Conservation (phyloP, 371 early-diverging fungal genomes). For the Coemansia sp. region DNA sequence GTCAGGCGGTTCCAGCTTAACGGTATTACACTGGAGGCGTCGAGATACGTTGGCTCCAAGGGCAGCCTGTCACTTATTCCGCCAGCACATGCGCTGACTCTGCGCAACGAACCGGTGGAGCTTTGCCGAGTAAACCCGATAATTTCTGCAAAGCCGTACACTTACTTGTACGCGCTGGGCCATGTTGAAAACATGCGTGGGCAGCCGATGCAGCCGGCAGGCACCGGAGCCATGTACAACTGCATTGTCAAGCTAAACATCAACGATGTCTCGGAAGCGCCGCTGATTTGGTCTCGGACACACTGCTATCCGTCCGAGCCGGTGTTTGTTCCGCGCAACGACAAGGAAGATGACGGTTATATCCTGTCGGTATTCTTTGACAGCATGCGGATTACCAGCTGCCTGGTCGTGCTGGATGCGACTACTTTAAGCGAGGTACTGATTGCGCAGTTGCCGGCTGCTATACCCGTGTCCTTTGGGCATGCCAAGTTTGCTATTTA, state of each 20-base stretch:
- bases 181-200: conserved; percentile 28
- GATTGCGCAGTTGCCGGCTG: conserved; percentile 61
- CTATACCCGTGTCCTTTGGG: conserved; percentile 69
- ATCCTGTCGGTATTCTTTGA: conserved; percentile 73
- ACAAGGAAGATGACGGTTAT: conserved; percentile 73
- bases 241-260: conserved; percentile 64
- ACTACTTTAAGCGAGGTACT: conserved; percentile 61
- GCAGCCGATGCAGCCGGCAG: background rate
- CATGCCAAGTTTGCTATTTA: conserved; percentile 55
- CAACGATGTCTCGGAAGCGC: conserved; percentile 17
- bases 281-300: conserved; percentile 56
- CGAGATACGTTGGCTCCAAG: conserved; percentile 48
- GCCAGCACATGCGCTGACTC: conserved; percentile 21
- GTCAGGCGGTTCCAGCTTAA: conserved; percentile 62
- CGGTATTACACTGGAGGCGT: conserved; percentile 58
- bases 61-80: conserved; percentile 21
- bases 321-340: conserved; percentile 64
- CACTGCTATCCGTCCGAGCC: conserved; percentile 77
- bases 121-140: conserved; percentile 67
- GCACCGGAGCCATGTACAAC: conserved; percentile 57
- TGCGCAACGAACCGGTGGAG: conserved; percentile 56
- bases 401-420: conserved; percentile 72
- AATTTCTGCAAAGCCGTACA: conserved; percentile 57
- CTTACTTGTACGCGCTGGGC: conserved; percentile 69
- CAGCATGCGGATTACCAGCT: conserved; percentile 62